These are phyloP conservation scores for Camillea tinctor DNA, from an alignment of 2,329 filamentous ascomycete species.

Conservation along the genomic window DNA sequence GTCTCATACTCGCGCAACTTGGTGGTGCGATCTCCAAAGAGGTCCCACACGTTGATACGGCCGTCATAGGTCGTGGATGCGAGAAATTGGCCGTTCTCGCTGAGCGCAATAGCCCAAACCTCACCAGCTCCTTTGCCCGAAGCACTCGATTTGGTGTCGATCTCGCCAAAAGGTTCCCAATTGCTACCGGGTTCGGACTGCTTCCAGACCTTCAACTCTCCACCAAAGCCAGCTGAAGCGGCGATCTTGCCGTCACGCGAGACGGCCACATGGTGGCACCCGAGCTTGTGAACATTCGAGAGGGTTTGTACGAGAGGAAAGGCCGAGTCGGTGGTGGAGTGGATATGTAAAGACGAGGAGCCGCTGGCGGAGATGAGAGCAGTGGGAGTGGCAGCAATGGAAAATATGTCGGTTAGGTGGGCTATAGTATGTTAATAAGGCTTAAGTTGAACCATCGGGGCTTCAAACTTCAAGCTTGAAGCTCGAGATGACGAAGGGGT, in stretches of 20 bases:
- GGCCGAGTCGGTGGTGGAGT: slow-evolving; percentile 68
- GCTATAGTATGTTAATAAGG: slow-evolving; percentile 48
- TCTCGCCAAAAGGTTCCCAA: slow-evolving; percentile 49
- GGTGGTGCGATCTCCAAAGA: slow-evolving; percentile 50
- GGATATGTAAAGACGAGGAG: slow-evolving; percentile 75
- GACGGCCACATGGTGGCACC: slow-evolving; percentile 85
- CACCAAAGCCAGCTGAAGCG: slow-evolving; percentile 84
- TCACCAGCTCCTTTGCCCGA: slow-evolving; percentile 62
- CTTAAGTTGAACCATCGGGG: not conserved
- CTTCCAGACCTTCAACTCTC: slow-evolving; percentile 82
- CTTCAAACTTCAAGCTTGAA: slow-evolving; percentile 15
- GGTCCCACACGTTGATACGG: slow-evolving; percentile 84
- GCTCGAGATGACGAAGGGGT: not conserved
- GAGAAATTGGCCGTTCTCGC: slow-evolving; percentile 77
- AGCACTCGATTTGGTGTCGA: slow-evolving; percentile 34
- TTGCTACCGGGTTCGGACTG: slow-evolving; percentile 59
- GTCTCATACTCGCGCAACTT: slow-evolving; percentile 86
- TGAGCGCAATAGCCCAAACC: slow-evolving; percentile 85
- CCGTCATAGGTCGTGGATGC: slow-evolving; percentile 88
- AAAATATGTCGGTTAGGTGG: slow-evolving; percentile 82
- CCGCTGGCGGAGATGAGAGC: slow-evolving; percentile 82
- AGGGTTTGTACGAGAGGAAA: slow-evolving; percentile 81
- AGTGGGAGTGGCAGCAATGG: slow-evolving; percentile 71
- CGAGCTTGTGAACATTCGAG: slow-evolving; percentile 76
- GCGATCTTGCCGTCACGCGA: slow-evolving; percentile 67